Percentiles rank a stretch among this genome's conserved stretches.
phyloP scores from a whole-genome alignment of 1,139 yeast species.

The Diutina neorugosa region DNA sequence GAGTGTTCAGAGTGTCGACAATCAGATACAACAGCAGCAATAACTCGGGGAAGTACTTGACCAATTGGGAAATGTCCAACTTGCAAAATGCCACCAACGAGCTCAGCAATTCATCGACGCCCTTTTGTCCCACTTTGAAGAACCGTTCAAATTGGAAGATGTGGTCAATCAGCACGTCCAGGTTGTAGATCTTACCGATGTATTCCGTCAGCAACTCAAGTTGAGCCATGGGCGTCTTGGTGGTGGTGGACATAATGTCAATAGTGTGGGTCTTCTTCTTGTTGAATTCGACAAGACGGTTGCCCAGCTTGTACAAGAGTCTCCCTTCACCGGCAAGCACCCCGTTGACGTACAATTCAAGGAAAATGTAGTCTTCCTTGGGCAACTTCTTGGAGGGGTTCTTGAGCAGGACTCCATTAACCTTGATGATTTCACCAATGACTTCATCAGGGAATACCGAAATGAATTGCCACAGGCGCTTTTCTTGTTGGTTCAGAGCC shows the following conservation, averaged over 20 bases:
- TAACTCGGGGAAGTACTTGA: conserved; percentile 45
- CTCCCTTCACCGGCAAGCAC: conserved; percentile 45
- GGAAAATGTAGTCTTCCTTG: conserved; percentile 41
- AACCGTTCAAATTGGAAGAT: conserved; percentile 45
- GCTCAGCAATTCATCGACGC: conserved; percentile 32
- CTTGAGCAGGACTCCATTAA: conserved; percentile 39
- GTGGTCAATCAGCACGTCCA: conserved; percentile 45
- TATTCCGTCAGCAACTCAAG: conserved; percentile 53
- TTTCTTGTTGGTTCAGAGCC: conserved; percentile 52
- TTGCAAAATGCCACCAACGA: conserved; percentile 29
- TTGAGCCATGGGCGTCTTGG: conserved; percentile 32
- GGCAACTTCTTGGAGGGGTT: conserved; percentile 20
- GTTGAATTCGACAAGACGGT: conserved; percentile 29
- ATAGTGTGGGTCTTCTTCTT: conserved; percentile 23
- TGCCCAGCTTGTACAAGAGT: conserved; percentile 28
- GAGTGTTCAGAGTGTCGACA: conserved; percentile 17
- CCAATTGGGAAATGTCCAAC: conserved; percentile 33
- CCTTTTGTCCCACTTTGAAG: conserved; percentile 28
- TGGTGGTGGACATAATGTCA: conserved; percentile 23
- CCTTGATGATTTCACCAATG: conserved; percentile 56
- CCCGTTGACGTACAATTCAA: conserved; percentile 58
- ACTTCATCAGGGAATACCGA: conserved; percentile 66
- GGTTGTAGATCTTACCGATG: conserved; percentile 57
- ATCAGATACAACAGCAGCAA: conserved; percentile 33
- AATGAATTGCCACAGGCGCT: conserved; percentile 58